Base-by-base conservation (phyloP, 371 early-diverging fungal genomes). In the Funneliformis caledonium region DNA sequence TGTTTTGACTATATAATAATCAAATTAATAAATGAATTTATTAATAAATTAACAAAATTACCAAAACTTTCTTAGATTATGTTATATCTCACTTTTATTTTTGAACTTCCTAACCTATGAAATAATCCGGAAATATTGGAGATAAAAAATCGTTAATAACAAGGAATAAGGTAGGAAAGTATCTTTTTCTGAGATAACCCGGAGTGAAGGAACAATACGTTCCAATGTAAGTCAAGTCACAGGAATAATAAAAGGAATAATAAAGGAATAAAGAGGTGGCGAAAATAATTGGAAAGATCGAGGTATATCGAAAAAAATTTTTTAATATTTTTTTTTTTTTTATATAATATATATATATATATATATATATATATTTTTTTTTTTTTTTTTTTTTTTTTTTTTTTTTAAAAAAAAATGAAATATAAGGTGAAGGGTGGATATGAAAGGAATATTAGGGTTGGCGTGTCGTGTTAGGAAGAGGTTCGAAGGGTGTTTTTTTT, bases 201-300 rank as follows among this genome's bases (percentile, higher is more conserved):
- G 47, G 70, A 70, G 45, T 70, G 42, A 3, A 70, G 70, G 70
- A 70, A 70, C 70, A 67, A 42, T 26, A 22, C 45, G 70, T 70
- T 70, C 70, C 70, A 26, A 45, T 69, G 69, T 70, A 43, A 70
- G 43, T 19, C 70, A 70, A 70, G 45, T 43, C 42, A 70, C 70
- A 70, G 43, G 45, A 67, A 37, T 37, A 67, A 67, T 33, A 69
- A 69, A 69, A 70, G 43, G 45, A 67, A 37, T 37, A 67, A 67
- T 33, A 69, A 69, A 69, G 22, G 45, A 43, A 50, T 50, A 50
- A 50, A 50, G 16, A 52, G 56, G 56, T 52, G 16, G 4, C 4
- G 42, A 42, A 69, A 65, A 65, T 26, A 31, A 65, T 65, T 65
- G 65, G 26, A 67, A 70, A 37, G 70, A 70, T 70, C 70, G 70